phyloP scores from a whole-genome alignment of 1,284 basidiomycete genomes.

The Cutaneotrichosporon cutaneum region DNA sequence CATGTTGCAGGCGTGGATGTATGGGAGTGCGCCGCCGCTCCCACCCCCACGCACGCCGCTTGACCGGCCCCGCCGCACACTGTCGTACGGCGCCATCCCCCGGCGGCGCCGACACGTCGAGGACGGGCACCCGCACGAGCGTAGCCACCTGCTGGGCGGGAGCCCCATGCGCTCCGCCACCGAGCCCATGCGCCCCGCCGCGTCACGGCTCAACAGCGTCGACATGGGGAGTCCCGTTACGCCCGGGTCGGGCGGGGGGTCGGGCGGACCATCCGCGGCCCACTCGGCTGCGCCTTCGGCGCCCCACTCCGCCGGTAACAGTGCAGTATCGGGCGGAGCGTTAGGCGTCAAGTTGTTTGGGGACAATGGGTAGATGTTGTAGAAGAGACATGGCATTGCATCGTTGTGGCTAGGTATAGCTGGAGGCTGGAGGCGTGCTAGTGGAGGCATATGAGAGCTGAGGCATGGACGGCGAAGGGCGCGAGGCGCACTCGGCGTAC shows the following conservation, averaged over 20 bases:
- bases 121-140: conserved; percentile 14
- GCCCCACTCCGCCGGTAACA: background rate
- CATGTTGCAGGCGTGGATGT: conserved; percentile 63
- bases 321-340: background rate
- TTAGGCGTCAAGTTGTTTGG: conserved; percentile 3
- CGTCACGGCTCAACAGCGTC: background rate
- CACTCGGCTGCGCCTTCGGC: background rate
- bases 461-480: background rate
- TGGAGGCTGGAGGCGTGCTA: background rate
- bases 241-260: background rate
- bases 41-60: conserved; percentile 24
- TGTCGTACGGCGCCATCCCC: conserved; percentile 13
- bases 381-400: conserved; percentile 1
- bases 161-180: conserved; percentile 7
- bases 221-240: background rate
- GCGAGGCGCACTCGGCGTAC: no score
- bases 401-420: background rate
- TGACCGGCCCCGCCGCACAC: conserved; percentile 20
- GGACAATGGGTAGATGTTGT: conserved; percentile 9
- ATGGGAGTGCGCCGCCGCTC: conserved; percentile 52
- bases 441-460: background rate
- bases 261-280: background rate
- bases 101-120: conserved; percentile 17
- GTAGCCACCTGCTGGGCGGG: conserved; percentile 3
- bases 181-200: background rate